Conservation (phyloP, 2,329 filamentous ascomycete species). For the Colletotrichum somersetense region DNA sequence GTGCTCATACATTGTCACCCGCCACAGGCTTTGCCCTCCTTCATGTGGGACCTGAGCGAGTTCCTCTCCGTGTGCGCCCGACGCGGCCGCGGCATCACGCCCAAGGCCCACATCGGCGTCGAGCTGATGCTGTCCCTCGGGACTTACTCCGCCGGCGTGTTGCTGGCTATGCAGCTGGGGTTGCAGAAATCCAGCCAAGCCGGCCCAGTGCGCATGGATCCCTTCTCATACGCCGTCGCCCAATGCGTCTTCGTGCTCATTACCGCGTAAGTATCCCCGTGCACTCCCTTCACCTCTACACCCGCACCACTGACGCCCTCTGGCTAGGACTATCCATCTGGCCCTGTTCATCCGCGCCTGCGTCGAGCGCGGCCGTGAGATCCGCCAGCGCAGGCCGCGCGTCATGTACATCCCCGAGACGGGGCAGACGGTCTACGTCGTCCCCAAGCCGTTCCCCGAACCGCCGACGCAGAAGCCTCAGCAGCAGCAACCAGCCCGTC, state of each 20-base stretch:
- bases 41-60: conserved; percentile 47
- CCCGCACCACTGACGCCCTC: not conserved
- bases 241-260: conserved; percentile 19
- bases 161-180: conserved; percentile 3
- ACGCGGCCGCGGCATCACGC: conserved; percentile 45
- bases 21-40: conserved; percentile 28
- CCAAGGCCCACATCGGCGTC: conserved; percentile 47
- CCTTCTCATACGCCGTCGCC: not conserved
- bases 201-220: not conserved
- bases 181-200: not conserved
- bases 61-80: conserved; percentile 45
- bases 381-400: conserved; percentile 40
- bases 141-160: conserved; percentile 1
- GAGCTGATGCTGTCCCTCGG: conserved; percentile 45
- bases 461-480: conserved; percentile 10
- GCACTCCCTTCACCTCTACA: not conserved
- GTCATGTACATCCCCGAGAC: conserved; percentile 45
- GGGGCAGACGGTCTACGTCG: conserved; percentile 44
- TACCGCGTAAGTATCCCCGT: conserved; percentile 1
- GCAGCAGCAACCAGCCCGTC: not conserved
- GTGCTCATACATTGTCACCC: not conserved
- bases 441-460: conserved; percentile 42
- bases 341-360: conserved; percentile 48
- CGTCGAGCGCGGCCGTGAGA: conserved; percentile 43
- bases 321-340: conserved; percentile 43